Base-by-base conservation (phyloP, 2,329 filamentous ascomycete genomes). In the Scedosporium dehoogii region DNA sequence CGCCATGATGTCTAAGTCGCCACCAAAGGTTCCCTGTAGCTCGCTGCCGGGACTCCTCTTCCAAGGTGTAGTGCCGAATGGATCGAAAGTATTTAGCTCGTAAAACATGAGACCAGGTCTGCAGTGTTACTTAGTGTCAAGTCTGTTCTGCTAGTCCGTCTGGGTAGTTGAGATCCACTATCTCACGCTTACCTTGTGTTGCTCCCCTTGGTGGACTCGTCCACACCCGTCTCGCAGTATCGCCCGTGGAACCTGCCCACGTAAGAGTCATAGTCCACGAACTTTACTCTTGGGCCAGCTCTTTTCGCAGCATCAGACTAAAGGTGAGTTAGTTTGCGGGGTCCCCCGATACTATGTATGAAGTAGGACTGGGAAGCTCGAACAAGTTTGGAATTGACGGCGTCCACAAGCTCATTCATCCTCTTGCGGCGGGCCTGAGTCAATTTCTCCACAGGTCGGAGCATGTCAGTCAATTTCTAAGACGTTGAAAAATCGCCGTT, bases 61-160 rank as follows among this genome's bases (percentile, higher is more conserved):
- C 64, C 65, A 66, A 12, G 66, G 65, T 21, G 42, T 64, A 9
- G 51, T 59, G 38, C 66, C 66, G 6, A 65, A 18, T 6, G 66
- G 66, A 42, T 67, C 66, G 6, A 53, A n/a, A 2, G 61, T 64
- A 56, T 64, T 63, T 27, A 67, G 60, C 55, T 65, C 60, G 55
- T 65, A 67, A 57, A 67, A 67, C 64, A 67, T 65, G 10, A 66
- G 57, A 1, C 61, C 53, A 27, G 51, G 14, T 51, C 64, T 66
- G 33, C n/a, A 29, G 4, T 29, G 27, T 3, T 29, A 6, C 6
- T 29, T 29, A 6, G 27, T 29, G 4, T 29, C 27, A 29, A 6
- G 3, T 6, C 27, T 29, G 4, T 29, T 29, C 27, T 29, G 4
- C 27, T 29, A n/a, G 27, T 29, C n/a, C n/a, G n/a, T 29, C 27